Evolutionary conservation across 2,329 filamentous ascomycete species (phyloP).

Genomic region (Aspergillus amoenus): DNA sequence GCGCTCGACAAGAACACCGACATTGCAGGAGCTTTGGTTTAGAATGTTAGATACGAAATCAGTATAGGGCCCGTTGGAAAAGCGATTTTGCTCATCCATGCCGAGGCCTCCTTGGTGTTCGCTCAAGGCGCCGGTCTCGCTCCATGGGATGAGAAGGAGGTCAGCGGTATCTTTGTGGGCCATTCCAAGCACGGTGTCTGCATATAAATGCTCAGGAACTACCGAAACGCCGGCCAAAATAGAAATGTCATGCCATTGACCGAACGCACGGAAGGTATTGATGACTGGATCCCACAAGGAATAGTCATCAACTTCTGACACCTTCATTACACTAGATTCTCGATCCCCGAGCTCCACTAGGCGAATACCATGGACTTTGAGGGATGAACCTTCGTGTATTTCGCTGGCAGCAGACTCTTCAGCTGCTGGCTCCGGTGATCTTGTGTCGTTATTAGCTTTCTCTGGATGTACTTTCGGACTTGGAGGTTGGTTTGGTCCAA

Average conservation of each 20-base stretch:
- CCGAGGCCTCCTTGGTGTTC: conserved; percentile 59
- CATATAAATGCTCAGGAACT: conserved; percentile 73
- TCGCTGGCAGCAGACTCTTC: conserved; percentile 24
- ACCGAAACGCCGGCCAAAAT: conserved; percentile 80
- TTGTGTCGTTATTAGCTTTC: conserved; percentile 19
- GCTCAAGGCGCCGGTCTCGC: conserved; percentile 71
- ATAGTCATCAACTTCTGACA: conserved; percentile 76
- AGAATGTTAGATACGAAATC: conserved; percentile 72
- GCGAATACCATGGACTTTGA: conserved; percentile 80
- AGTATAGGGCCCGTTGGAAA: conserved; percentile 64
- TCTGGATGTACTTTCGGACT: conserved; percentile 33
- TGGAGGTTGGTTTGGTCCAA: conserved; percentile 56
- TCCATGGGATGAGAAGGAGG: conserved; percentile 85
- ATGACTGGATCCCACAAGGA: conserved; percentile 77
- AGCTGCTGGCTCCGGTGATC: conserved; percentile 18
- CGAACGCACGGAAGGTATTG: conserved; percentile 87
- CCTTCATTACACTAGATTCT: conserved; percentile 92
- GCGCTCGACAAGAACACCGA: conserved; percentile 78
- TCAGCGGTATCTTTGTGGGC: conserved; percentile 70
- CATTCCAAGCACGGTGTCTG: conserved; percentile 71
- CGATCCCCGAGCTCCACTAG: conserved; percentile 86
- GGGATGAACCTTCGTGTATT: conserved; percentile 37
- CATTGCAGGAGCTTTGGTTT: conserved; percentile 62
- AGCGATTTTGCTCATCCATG: conserved; percentile 55
- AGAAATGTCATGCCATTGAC: conserved; percentile 77